Conservation (phyloP, 225 moss, liverwort and hornwort species). For the Rhytidiadelphus loreus region DNA sequence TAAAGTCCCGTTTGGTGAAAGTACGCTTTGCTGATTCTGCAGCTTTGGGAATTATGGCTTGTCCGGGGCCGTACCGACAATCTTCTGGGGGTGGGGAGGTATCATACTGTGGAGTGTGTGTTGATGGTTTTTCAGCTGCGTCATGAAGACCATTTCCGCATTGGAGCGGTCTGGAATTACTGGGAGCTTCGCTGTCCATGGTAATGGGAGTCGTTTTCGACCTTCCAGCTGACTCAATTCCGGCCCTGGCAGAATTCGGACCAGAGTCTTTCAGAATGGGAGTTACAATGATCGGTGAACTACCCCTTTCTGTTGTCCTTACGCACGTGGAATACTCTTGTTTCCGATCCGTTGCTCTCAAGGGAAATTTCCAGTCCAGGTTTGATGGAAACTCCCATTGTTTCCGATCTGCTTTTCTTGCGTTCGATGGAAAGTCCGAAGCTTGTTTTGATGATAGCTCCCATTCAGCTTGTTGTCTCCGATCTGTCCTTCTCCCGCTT, state of each 20-base stretch:
- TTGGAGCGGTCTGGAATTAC: not conserved
- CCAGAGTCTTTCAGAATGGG: not conserved
- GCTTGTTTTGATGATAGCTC: not conserved
- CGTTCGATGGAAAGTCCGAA: not conserved
- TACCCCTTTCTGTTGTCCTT: constrained; percentile 13
- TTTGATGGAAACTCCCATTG: constrained; percentile 3
- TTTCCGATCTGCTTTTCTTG: not conserved
- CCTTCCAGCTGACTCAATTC: not conserved
- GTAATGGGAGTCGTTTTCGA: not conserved
- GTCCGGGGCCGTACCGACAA: not conserved
- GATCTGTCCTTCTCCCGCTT: not conserved
- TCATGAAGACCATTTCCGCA: not conserved
- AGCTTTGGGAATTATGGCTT: not conserved
- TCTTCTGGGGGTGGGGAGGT: not conserved
- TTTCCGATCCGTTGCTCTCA: not conserved
- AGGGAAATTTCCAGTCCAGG: not conserved
- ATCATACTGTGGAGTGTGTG: not conserved
- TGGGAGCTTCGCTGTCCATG: not conserved
- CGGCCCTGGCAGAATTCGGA: not conserved
- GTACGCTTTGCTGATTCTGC: not conserved
- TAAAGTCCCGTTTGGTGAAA: not conserved
- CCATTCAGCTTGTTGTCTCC: not conserved
- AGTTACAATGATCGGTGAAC: constrained; percentile 13
- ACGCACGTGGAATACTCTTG: constrained; percentile 13
- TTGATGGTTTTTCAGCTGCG: not conserved